A percentile compares a stretch with the other conserved stretches of the same genome.
Conservation (phyloP, 2,329 filamentous ascomycete genomes). For the Monosporascus sp. region DNA sequence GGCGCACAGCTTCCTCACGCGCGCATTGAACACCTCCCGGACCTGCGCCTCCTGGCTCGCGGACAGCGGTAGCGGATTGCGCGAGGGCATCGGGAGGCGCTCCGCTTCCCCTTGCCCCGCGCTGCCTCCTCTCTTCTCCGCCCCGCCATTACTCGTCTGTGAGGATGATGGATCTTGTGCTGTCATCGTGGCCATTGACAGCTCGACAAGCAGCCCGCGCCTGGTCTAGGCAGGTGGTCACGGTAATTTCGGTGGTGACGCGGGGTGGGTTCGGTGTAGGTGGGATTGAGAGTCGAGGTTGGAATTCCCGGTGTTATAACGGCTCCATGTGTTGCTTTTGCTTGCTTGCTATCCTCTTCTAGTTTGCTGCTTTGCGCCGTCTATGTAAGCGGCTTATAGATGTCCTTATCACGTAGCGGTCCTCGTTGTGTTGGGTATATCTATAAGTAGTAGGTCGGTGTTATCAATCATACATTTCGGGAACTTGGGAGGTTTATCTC, state of each 20-base stretch:
- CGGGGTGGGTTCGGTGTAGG: neutral
- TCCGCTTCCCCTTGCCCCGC: conserved; percentile 5
- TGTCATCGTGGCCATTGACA: conserved; percentile 35
- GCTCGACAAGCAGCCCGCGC: no score
- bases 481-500: no score
- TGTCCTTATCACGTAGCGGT: no score
- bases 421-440: no score
- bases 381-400: no score
- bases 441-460: no score
- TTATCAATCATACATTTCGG: no score
- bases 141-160: conserved; percentile 14
- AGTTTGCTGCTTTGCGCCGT: no score
- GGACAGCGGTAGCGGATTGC: conserved; percentile 72
- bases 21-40: conserved; percentile 38
- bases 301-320: conserved; percentile 5
- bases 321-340: conserved; percentile 5
- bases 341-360: no score
- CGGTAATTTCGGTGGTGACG: no score
- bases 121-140: neutral
- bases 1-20: conserved; percentile 70
- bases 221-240: no score
- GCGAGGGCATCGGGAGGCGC: conserved; percentile 47
- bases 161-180: conserved; percentile 30
- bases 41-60: conserved; percentile 36
- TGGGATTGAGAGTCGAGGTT: neutral